These are phyloP conservation scores for Cryptococcus sp. DNA, from an alignment of 1,284 basidiomycete species.

Conservation along the genomic window DNA sequence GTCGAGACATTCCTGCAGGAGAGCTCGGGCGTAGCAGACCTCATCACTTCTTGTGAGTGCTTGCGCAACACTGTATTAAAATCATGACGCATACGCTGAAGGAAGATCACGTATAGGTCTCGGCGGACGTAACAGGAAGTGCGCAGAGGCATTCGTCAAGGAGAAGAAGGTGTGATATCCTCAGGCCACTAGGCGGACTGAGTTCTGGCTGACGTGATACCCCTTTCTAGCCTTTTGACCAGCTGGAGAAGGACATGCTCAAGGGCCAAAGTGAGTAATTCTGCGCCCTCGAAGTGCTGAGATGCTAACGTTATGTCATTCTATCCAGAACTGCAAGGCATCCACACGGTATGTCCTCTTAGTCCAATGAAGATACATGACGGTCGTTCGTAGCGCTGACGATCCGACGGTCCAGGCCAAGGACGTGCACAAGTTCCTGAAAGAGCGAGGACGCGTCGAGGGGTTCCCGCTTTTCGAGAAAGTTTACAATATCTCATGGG, in stretches of 20 bases:
- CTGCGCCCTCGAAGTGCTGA: neutral
- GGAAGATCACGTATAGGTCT: constrained; percentile 43
- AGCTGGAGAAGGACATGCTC: constrained; percentile 60
- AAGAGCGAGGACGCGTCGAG: constrained; percentile 55
- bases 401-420: constrained; percentile 44
- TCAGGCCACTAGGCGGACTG: neutral
- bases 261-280: constrained; percentile 59
- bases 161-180: constrained; percentile 51
- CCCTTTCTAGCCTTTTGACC: constrained; percentile 53
- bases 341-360: constrained; percentile 48
- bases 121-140: constrained; percentile 60
- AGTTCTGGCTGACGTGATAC: neutral
- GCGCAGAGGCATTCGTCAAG: constrained; percentile 57
- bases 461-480: constrained; percentile 61
- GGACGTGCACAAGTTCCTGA: constrained; percentile 59
- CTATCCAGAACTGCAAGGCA: constrained; percentile 56
- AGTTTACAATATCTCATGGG: constrained; percentile 55
- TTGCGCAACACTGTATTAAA: neutral
- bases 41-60: constrained; percentile 60
- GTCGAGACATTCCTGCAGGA: constrained; percentile 59
- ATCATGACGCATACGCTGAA: neutral
- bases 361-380: too few relatives aligned
- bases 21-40: constrained; percentile 61
- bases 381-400: neutral
- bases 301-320: constrained; percentile 10